Base-by-base conservation (phyloP, 177 flowering plant species). In the Vitis hybrid region DNA sequence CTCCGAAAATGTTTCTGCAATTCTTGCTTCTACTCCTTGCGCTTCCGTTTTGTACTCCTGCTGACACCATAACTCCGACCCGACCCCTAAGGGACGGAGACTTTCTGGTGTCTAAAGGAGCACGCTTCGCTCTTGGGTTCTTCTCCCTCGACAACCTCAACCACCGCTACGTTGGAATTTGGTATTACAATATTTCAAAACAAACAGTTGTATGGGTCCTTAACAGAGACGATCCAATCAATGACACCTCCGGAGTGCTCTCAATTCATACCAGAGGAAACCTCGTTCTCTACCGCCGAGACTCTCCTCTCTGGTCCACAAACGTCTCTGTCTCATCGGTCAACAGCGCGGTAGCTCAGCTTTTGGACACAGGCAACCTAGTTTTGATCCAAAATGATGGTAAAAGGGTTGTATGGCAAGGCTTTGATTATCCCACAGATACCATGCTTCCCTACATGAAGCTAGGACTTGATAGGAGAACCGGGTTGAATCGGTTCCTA, bases 361-460 rank as follows among this genome's bases (percentile, higher is more conserved):
- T 79, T 0, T 39, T 73, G 58, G 75, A 76, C 32, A 34, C 74
- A 0, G 82, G 82, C 0, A 80, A 76, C 62, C 59, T 79, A 3
- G 72, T 75, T 2, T 5, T 75, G 39, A 18, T 58, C 1, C 66
- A 8, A 8, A 10, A 11, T 7, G 30, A 3, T 8, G 12, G 23
- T 52, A 19, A 51, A 6, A 19, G 13, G 9, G n/a, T 66, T 5
- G 2, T 75, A 5, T 82, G 82, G 85, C 79, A 84, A 54, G 78
- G 85, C 72, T 84, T 81, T 63, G 84, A 80, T 50, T n/a, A 82
- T 64, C 86, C 82, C 2, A 70, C 87, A 1, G 67, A 86, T 21
- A 78, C 80, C 1, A 0, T 77, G 62, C 57, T 80, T 2, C 83
- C 82, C 0, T 51, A 26, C 8, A 79, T 82, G 86, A 82, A 71